These are phyloP conservation scores for Talaromyces stipitatus DNA, from an alignment of 495 filamentous ascomycete species.

Conservation along the genomic window DNA sequence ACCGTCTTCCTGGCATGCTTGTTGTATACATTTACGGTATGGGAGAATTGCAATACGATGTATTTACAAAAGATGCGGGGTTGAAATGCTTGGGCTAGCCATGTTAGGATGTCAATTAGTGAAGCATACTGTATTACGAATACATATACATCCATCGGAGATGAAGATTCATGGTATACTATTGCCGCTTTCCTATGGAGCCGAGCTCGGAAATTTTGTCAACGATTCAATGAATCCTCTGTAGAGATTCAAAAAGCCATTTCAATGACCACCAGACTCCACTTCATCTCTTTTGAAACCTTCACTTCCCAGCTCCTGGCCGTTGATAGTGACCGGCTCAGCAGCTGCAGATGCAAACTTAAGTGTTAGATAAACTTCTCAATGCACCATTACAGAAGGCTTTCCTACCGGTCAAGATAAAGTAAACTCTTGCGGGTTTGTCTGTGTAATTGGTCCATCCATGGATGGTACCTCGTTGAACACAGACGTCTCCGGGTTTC, in stretches of 20 bases:
- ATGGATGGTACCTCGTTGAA: slow-evolving; percentile 62
- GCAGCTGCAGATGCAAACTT: neutral
- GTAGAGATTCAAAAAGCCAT: neutral
- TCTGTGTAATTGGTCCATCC: slow-evolving; percentile 45
- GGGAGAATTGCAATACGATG: neutral
- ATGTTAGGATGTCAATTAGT: neutral
- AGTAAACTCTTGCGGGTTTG: slow-evolving; percentile 9
- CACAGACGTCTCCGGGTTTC: slow-evolving; percentile 46
- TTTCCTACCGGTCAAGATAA: slow-evolving; percentile 2
- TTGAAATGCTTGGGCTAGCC: neutral
- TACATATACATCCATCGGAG: no score
- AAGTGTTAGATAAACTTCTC: neutral
- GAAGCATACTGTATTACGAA: neutral
- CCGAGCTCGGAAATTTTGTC: no score
- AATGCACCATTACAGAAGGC: neutral
- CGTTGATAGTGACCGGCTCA: neutral
- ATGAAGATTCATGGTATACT: no score
- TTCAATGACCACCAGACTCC: neutral
- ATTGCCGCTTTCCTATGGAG: no score
- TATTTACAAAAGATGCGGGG: neutral
- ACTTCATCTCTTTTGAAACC: neutral
- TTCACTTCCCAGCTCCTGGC: neutral
- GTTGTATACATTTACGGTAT: no score
- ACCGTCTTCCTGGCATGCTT: neutral
- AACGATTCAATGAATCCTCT: no score